A percentile compares a stretch with the other conserved stretches of the same genome.
These are phyloP conservation scores for Chaetothyriales sp. DNA, from an alignment of 2,329 filamentous ascomycete genomes.

Conservation along the genomic window DNA sequence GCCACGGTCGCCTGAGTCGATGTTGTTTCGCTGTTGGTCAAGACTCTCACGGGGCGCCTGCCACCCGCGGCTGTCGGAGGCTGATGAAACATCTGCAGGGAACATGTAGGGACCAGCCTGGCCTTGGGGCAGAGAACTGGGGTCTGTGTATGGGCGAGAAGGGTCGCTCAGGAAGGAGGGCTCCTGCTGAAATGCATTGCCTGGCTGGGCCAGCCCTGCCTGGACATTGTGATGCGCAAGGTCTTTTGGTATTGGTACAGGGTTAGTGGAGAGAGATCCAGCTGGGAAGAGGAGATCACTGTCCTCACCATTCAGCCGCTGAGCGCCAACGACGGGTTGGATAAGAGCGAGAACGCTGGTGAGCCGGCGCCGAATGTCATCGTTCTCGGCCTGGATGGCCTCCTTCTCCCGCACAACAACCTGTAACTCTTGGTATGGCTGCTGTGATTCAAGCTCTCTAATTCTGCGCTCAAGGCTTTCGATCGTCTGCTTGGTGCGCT, in stretches of 20 bases:
- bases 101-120: conserved; percentile 1
- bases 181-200: conserved; percentile 5
- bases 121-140: conserved; percentile 10
- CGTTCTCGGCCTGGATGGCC: conserved; percentile 61
- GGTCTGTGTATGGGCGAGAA: conserved; percentile 20
- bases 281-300: conserved; percentile 2
- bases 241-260: conserved; percentile 6
- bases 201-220: conserved; percentile 5
- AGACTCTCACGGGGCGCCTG: conserved; percentile 22
- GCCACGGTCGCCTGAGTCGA: conserved; percentile 44
- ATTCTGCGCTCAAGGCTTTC: conserved; percentile 59
- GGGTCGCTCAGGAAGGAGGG: conserved; percentile 21
- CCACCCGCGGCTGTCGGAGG: conserved; percentile 9
- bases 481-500: conserved; percentile 68
- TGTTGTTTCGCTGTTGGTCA: conserved; percentile 27
- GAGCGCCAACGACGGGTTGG: conserved; percentile 27
- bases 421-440: conserved; percentile 74
- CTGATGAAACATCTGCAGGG: background rate
- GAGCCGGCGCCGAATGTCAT: conserved; percentile 56
- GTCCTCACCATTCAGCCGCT: conserved; percentile 30
- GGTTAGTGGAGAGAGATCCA: conserved; percentile 3
- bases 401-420: conserved; percentile 61
- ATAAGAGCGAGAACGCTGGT: conserved; percentile 45
- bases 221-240: conserved; percentile 16
- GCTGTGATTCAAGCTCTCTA: conserved; percentile 58